Conservation (phyloP, 2,329 filamentous ascomycete species). For the Aspergillus carbonarius region DNA sequence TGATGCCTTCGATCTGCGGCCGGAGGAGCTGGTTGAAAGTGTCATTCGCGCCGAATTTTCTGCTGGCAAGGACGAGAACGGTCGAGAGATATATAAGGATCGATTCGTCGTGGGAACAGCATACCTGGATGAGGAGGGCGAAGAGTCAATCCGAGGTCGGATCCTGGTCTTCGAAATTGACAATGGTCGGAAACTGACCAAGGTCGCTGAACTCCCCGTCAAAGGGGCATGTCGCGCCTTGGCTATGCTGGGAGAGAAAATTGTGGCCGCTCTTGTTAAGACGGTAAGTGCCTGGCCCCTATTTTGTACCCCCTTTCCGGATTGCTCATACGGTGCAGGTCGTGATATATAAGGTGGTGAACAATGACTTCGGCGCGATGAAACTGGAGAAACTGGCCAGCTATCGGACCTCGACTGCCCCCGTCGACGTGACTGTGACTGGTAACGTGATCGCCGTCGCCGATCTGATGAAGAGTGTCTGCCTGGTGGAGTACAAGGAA, state of each 20-base stretch:
- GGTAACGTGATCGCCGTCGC: constrained; percentile 77
- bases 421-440: constrained; percentile 74
- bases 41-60: constrained; percentile 74
- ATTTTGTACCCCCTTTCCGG: not conserved
- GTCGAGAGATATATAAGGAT: constrained; percentile 57
- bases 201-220: constrained; percentile 67
- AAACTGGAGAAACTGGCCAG: constrained; percentile 69
- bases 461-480: constrained; percentile 91
- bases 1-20: constrained; percentile 65
- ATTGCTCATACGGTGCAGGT: constrained; percentile 42
- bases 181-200: constrained; percentile 68
- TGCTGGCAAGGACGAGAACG: constrained; percentile 56
- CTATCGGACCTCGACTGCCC: constrained; percentile 79
- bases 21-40: constrained; percentile 77
- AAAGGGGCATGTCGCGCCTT: constrained; percentile 81
- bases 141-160: constrained; percentile 65
- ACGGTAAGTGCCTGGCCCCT: constrained; percentile 57
- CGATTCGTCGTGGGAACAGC: constrained; percentile 91
- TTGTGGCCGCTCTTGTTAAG: constrained; percentile 87
- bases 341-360: constrained; percentile 56
- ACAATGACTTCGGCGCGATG: constrained; percentile 36
- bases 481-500: constrained; percentile 69
- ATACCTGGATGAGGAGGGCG: constrained; percentile 63
- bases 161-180: constrained; percentile 80
- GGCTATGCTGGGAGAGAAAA: constrained; percentile 69